Percentiles rank a stretch among this genome's conserved stretches.
phyloP scores from a whole-genome alignment of 2,329 filamentous ascomycete species.

The Colletotrichum shisoi region DNA sequence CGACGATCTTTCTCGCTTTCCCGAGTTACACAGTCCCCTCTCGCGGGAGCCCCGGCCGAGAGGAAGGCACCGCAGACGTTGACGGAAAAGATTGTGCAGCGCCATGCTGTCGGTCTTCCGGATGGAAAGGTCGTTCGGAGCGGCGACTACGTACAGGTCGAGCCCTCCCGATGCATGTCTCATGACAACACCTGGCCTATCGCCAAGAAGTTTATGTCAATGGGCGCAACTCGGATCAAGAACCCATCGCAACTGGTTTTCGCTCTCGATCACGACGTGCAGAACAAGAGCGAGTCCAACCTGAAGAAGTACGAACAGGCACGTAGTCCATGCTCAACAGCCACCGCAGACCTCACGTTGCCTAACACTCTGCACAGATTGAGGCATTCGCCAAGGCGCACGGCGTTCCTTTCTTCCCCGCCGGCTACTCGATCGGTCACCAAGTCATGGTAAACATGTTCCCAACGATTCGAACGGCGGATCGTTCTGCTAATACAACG shows the following conservation, averaged over 20 bases:
- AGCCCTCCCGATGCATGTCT: slow-evolving; percentile 75
- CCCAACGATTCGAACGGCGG: no score
- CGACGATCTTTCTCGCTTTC: no score
- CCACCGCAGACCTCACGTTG: no score
- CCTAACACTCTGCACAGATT: slow-evolving; percentile 60
- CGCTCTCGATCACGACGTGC: slow-evolving; percentile 87
- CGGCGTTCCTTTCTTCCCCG: slow-evolving; percentile 78
- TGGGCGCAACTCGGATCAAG: slow-evolving; percentile 77
- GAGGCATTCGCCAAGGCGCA: slow-evolving; percentile 82
- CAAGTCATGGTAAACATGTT: slow-evolving; percentile 72
- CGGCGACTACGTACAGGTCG: slow-evolving; percentile 84
- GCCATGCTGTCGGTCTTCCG: slow-evolving; percentile 77
- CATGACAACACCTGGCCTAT: slow-evolving; percentile 87
- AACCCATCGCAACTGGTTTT: slow-evolving; percentile 79
- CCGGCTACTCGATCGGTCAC: slow-evolving; percentile 81
- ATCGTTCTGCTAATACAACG: no score
- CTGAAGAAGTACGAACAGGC: slow-evolving; percentile 74
- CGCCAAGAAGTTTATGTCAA: slow-evolving; percentile 77
- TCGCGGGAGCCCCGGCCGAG: no score
- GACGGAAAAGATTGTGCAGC: slow-evolving; percentile 91
- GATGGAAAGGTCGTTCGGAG: slow-evolving; percentile 76
- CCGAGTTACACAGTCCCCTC: no score
- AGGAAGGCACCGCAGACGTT: slow-evolving; percentile 71
- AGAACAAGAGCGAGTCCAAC: slow-evolving; percentile 80
- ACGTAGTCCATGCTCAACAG: no score